phyloP scores from a whole-genome alignment of 2,329 filamentous ascomycete species.

The Penicillium expansum region DNA sequence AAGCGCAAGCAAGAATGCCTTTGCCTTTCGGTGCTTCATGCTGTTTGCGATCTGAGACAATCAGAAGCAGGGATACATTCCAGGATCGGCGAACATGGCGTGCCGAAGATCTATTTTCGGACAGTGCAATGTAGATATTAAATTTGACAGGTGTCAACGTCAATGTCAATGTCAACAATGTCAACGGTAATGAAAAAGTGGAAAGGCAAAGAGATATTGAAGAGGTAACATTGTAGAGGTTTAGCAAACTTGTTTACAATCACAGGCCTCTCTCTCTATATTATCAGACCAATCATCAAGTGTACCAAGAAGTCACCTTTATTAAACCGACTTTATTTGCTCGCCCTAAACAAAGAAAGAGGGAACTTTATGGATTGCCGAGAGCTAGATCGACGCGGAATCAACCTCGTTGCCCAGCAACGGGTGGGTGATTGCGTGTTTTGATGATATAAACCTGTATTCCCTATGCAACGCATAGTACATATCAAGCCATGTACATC shows the following conservation, averaged over 20 bases:
- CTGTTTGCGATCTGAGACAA: conserved; percentile 24
- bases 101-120: conserved; percentile 13
- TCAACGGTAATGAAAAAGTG: background rate
- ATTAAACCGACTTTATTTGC: conserved; percentile 8
- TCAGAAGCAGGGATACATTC: conserved; percentile 23
- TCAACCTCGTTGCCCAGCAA: conserved; percentile 23
- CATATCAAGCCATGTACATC: background rate
- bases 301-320: background rate
- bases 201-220: background rate
- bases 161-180: background rate
- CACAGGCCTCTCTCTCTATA: background rate
- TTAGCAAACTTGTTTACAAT: conserved; percentile 5
- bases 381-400: conserved; percentile 13
- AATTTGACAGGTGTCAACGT: background rate
- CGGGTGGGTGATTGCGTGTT: conserved; percentile 10
- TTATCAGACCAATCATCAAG: conserved; percentile 14
- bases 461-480: conserved; percentile 4
- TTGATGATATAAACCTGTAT: background rate
- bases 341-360: conserved; percentile 15
- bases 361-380: conserved; percentile 14
- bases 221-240: background rate
- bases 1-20: conserved; percentile 12
- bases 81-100: conserved; percentile 26
- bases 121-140: conserved; percentile 1
- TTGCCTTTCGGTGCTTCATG: conserved; percentile 17